Conservation (phyloP, 208 protist species). For the Angomonas deanei region DNA sequence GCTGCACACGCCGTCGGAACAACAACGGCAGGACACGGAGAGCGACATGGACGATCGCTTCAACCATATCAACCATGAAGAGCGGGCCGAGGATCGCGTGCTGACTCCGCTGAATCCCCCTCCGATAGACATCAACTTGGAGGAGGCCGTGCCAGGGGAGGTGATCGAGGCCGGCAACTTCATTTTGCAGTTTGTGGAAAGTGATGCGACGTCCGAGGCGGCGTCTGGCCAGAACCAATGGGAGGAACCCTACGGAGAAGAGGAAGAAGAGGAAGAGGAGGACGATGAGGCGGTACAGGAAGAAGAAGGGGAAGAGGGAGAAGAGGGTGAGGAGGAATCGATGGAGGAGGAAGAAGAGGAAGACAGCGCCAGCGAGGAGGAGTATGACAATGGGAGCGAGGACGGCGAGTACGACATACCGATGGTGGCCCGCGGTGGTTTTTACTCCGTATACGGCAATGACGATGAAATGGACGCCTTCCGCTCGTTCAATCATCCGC, state of each 20-base stretch:
- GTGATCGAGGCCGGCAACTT: too few species aligned
- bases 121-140: too few species aligned
- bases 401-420: neutral
- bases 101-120: neutral
- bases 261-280: conserved; percentile 5
- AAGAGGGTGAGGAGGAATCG: neutral
- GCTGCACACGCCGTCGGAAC: too few species aligned
- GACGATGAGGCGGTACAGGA: neutral
- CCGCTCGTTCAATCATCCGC: too few species aligned
- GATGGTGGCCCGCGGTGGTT: too few species aligned
- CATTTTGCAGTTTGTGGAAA: too few species aligned
- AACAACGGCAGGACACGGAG: neutral
- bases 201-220: too few species aligned
- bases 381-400: conserved; percentile 15
- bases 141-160: too few species aligned
- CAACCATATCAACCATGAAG: neutral
- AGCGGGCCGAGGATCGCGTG: neutral
- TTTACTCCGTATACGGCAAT: too few species aligned
- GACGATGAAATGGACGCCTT: too few species aligned
- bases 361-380: conserved; percentile 6
- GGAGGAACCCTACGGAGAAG: neutral
- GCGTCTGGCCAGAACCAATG: too few species aligned
- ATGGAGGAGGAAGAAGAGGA: conserved; percentile 5
- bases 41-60: neutral
- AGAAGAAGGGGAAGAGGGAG: conserved; percentile 6